Percentiles rank a stretch among this genome's conserved stretches.
These are phyloP conservation scores for Lobosporangium transversale DNA, from an alignment of 192 early-diverging fungal genomes.

Conservation along the genomic window DNA sequence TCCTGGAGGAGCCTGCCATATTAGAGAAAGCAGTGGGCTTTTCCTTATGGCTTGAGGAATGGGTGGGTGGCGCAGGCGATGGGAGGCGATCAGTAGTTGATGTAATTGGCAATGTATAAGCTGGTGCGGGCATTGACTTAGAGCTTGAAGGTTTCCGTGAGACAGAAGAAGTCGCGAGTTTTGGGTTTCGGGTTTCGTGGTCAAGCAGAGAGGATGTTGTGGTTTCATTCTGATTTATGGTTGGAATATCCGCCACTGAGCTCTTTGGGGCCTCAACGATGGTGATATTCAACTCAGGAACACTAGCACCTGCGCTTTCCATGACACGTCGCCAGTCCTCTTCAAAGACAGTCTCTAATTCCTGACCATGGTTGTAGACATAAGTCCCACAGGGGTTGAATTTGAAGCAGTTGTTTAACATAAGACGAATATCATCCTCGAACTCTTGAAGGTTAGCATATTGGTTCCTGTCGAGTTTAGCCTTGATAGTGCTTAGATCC, in stretches of 20 bases:
- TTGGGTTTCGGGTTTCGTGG: conserved; percentile 23
- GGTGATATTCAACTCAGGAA: conserved; percentile 58
- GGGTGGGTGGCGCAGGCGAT: conserved; percentile 31
- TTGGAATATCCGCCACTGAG: conserved; percentile 3
- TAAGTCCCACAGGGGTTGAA: conserved; percentile 71
- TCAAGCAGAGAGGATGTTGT: conserved; percentile 11
- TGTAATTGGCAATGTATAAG: conserved; percentile 23
- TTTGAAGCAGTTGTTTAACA: conserved; percentile 66
- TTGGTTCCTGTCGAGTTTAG: conserved; percentile 51
- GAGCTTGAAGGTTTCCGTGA: conserved; percentile 18
- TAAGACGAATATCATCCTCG: conserved; percentile 62
- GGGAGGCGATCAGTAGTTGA: background rate
- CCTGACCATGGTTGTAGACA: conserved; percentile 70
- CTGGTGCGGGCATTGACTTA: conserved; percentile 25
- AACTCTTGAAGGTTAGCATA: conserved; percentile 58
- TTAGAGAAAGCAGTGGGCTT: conserved; percentile 4
- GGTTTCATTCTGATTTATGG: conserved; percentile 12
- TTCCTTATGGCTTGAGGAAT: conserved; percentile 16
- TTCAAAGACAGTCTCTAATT: conserved; percentile 64
- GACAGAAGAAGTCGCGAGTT: conserved; percentile 15
- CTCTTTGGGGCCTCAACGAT: conserved; percentile 57
- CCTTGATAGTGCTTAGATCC: conserved; percentile 63
- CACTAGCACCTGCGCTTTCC: conserved; percentile 38
- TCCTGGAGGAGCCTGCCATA: background rate
- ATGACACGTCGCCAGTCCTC: conserved; percentile 50